These are phyloP conservation scores for Aspergillus quadricinctus DNA, from an alignment of 2,329 filamentous ascomycete species.

Conservation along the genomic window DNA sequence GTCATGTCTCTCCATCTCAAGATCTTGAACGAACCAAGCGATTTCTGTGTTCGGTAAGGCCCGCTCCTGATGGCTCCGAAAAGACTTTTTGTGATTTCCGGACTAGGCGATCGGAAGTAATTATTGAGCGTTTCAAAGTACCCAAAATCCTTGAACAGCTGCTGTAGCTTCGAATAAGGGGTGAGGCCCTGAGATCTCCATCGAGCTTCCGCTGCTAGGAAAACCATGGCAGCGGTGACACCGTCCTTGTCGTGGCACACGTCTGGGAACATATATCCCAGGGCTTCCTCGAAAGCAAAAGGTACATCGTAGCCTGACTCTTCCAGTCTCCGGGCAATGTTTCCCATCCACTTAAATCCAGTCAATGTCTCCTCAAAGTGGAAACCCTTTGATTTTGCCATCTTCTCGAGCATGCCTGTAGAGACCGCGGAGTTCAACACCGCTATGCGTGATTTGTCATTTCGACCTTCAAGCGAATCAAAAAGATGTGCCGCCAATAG, in stretches of 20 bases:
- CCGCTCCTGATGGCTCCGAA: slow-evolving; percentile 52
- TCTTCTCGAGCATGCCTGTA: slow-evolving; percentile 57
- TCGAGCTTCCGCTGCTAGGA: slow-evolving; percentile 51
- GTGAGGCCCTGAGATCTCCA: slow-evolving; percentile 52
- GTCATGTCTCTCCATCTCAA: slow-evolving; percentile 60
- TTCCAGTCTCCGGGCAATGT: slow-evolving; percentile 52
- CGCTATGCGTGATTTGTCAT: slow-evolving; percentile 40
- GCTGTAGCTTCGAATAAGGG: slow-evolving; percentile 53
- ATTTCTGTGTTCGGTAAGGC: slow-evolving; percentile 39
- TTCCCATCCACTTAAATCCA: slow-evolving; percentile 66
- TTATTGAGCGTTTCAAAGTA: slow-evolving; percentile 62
- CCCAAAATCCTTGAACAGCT: slow-evolving; percentile 55
- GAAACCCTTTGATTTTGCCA: slow-evolving; percentile 53
- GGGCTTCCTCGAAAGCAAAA: slow-evolving; percentile 62
- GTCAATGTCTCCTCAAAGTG: slow-evolving; percentile 59
- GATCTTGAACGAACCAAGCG: slow-evolving; percentile 51
- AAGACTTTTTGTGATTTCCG: slow-evolving; percentile 48
- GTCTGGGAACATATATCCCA: slow-evolving; percentile 62
- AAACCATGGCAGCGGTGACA: slow-evolving; percentile 56
- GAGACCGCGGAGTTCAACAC: slow-evolving; percentile 63
- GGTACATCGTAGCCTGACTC: slow-evolving; percentile 47
- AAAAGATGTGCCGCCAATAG: slow-evolving; percentile 56
- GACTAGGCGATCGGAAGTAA: slow-evolving; percentile 57
- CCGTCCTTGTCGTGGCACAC: slow-evolving; percentile 64
- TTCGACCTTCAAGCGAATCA: slow-evolving; percentile 38